Percentiles rank a stretch among this genome's conserved stretches.
phyloP scores from a whole-genome alignment of 1,284 basidiomycete species.

The Melampsora medusae region DNA sequence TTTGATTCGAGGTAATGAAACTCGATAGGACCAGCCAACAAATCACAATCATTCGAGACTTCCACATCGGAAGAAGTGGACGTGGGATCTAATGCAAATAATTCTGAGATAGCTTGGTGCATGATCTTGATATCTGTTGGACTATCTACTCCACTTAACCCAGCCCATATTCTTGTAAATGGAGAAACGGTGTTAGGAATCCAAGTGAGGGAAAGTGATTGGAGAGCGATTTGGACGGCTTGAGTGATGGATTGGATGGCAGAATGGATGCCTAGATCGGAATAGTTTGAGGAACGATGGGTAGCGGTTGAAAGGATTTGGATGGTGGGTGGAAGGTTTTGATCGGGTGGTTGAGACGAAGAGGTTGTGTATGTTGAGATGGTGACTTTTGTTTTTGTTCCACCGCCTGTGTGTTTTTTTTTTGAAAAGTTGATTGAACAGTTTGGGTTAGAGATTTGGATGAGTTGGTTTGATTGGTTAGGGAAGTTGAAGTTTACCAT shows the following conservation, averaged over 20 bases:
- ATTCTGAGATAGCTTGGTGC: not conserved
- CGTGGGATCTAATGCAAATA: conserved; percentile 6
- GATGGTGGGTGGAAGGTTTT: too few relatives aligned
- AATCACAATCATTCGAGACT: conserved; percentile 38
- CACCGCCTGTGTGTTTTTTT: conserved; percentile 2
- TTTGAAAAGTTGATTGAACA: too few relatives aligned
- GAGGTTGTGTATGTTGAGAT: not conserved
- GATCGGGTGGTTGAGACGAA: too few relatives aligned
- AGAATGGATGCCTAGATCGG: conserved; percentile 13
- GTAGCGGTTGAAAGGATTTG: not conserved
- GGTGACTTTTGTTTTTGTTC: conserved; percentile 39
- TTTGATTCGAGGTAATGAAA: not conserved
- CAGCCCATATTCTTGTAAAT: conserved; percentile 32
- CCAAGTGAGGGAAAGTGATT: not conserved
- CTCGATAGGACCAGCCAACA: conserved; percentile 24
- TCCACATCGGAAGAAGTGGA: not conserved
- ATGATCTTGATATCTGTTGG: not conserved
- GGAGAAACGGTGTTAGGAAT: not conserved
- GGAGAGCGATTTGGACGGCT: conserved; percentile 5
- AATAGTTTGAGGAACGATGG: conserved; percentile 26
- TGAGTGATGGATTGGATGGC: conserved; percentile 21
- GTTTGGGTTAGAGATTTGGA: too few relatives aligned
- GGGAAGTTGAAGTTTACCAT: not conserved
- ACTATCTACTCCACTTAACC: conserved; percentile 39
- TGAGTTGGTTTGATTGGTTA: not conserved